Percentiles rank a stretch among this genome's conserved stretches.
These are phyloP conservation scores for Alternaria sp. DNA, from an alignment of 2,329 filamentous ascomycete species.

Conservation along the genomic window DNA sequence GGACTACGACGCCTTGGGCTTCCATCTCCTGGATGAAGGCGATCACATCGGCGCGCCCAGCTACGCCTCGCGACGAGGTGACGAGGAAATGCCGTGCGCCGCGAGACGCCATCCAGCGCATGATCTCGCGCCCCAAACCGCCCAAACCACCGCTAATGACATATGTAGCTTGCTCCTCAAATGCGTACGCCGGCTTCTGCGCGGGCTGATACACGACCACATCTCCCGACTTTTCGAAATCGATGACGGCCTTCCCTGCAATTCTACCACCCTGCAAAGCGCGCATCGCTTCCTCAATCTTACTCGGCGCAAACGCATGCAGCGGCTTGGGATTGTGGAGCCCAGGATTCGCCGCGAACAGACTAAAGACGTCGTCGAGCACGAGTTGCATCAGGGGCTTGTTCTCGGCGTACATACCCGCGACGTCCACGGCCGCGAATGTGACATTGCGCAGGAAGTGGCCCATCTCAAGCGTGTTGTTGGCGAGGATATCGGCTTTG, in stretches of 20 bases:
- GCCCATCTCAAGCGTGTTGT: slow-evolving; percentile 18
- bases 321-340: slow-evolving; percentile 1
- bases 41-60: slow-evolving; percentile 14
- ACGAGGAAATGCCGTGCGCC: slow-evolving; percentile 35
- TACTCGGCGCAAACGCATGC: slow-evolving; percentile 8
- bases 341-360: background rate
- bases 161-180: slow-evolving; percentile 23
- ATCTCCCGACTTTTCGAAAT: slow-evolving; percentile 22
- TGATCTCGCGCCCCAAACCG: slow-evolving; percentile 36
- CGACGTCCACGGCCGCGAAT: slow-evolving; percentile 9
- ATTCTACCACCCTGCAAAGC: slow-evolving; percentile 41
- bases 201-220: slow-evolving; percentile 6
- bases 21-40: slow-evolving; percentile 21
- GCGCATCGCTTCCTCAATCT: slow-evolving; percentile 17
- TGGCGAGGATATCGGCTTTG: slow-evolving; percentile 20
- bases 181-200: slow-evolving; percentile 1
- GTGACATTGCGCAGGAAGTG: slow-evolving; percentile 16
- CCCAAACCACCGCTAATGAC: slow-evolving; percentile 37
- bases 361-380: slow-evolving; percentile 5
- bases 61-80: slow-evolving; percentile 26
- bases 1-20: slow-evolving; percentile 17
- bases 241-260: slow-evolving; percentile 51
- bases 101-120: slow-evolving; percentile 30
- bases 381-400: slow-evolving; percentile 10
- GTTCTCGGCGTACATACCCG: slow-evolving; percentile 1